Percentiles rank a stretch among this genome's conserved stretches.
phyloP scores from a whole-genome alignment of 768 basidiomycete species.

The Scleroderma citrinum region DNA sequence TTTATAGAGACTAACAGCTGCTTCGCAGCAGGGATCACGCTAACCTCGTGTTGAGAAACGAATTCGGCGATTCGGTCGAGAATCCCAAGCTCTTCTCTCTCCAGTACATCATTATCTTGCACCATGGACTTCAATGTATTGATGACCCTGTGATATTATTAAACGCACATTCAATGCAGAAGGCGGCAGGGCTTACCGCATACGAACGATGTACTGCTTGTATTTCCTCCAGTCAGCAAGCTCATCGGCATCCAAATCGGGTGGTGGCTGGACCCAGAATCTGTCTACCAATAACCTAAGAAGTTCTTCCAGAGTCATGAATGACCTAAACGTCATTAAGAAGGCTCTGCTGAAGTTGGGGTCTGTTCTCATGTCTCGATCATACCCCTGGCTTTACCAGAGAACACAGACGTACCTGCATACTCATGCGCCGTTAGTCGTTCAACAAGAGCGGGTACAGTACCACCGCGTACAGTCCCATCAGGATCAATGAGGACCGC shows the following conservation, averaged over 20 bases:
- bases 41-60: constrained; percentile 36
- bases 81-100: constrained; percentile 47
- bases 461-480: constrained; percentile 57
- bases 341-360: constrained; percentile 55
- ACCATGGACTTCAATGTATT: constrained; percentile 61
- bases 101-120: constrained; percentile 47
- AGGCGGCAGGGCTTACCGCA: constrained; percentile 39
- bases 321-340: constrained; percentile 66
- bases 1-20: constrained; percentile 43
- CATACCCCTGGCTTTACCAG: not conserved
- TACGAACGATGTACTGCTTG: constrained; percentile 54
- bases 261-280: constrained; percentile 52
- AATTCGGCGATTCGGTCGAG: constrained; percentile 52
- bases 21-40: constrained; percentile 40
- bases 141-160: constrained; percentile 40
- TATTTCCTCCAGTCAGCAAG: constrained; percentile 47
- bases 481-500: constrained; percentile 62
- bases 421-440: constrained; percentile 61
- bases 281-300: constrained; percentile 49
- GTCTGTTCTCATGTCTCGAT: constrained; percentile 31
- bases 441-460: constrained; percentile 54
- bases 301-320: constrained; percentile 51
- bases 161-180: not conserved
- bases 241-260: constrained; percentile 37
- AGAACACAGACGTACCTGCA: constrained; percentile 36